Evolutionary conservation across 768 basidiomycete genomes (phyloP), one percentile per base, ranked within the genome.

Genomic region (Bullera alba): DNA sequence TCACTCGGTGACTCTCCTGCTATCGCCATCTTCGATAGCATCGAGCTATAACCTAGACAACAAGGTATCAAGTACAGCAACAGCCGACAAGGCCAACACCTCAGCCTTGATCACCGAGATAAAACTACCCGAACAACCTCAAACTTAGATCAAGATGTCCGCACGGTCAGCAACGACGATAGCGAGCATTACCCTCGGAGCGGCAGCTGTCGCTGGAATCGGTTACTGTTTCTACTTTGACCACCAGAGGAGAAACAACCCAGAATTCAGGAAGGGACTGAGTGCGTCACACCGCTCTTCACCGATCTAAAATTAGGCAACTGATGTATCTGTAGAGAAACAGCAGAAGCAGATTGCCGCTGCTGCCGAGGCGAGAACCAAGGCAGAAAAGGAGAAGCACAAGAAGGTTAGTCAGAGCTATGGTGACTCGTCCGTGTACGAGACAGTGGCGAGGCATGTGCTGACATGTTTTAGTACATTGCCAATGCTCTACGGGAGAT

Each of bases 201-300:
- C 65, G 7, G 63, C 61, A 7, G 48, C 66, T 25, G 61, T 69
- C 17, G 67, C 63, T 21, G 42, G 63, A 34, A 53, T 86, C 29
- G 88, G 83, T 21, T 97, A 96, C 72, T 89, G 86, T 26, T 79
- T 81, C 47, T 96, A 90, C 75, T 99, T 96, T 65, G 95, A 99
- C 78, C 83, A 93, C 77, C 87, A 81, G 76, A 83, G 95, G 45
- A 81, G 92, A 66, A 87, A 86, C 69, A 89, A 95, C 68, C 73
- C 77, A 36, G 78, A 79, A 15, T 99, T 99, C 79, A 82, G 95
- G 70, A 89, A 82, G 76, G 83, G 81, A 69, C 79, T 97, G 51
- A 82, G 91, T 86, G 74, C 60, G 87, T 80, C n/a, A 25, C 21
- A 28, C 14, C 19, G 17, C 8, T 44, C 42, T 10, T 7, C 12